These are phyloP conservation scores for Diaporthe velutina DNA, from an alignment of 2,329 filamentous ascomycete genomes.

Conservation along the genomic window DNA sequence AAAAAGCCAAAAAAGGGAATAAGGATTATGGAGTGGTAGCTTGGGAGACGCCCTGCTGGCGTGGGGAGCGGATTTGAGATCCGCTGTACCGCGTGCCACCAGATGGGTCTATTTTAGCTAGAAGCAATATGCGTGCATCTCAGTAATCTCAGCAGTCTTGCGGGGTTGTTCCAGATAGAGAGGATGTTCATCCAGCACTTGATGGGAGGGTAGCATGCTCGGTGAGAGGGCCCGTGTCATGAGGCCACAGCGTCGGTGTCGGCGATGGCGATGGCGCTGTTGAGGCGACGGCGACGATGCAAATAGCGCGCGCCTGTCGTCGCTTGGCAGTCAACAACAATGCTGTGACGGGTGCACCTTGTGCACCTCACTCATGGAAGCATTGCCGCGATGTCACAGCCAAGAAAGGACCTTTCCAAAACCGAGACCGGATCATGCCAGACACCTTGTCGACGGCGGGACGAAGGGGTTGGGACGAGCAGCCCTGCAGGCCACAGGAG, in stretches of 20 bases:
- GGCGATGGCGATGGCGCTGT: constrained; percentile 1
- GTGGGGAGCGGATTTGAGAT: not conserved
- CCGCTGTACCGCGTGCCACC: not conserved
- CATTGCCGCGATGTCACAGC: constrained; percentile 6
- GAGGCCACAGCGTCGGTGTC: not conserved
- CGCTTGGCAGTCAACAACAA: not conserved
- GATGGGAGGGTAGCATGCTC: not conserved
- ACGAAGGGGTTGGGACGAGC: constrained; percentile 3
- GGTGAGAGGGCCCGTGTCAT: constrained; percentile 14
- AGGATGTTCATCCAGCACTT: not conserved
- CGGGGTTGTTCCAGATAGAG: constrained; percentile 19
- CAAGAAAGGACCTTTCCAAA: constrained; percentile 2
- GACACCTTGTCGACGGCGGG: not conserved
- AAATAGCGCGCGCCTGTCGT: not conserved
- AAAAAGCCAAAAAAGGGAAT: not conserved
- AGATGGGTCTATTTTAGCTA: constrained; percentile 3
- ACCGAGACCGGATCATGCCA: not conserved
- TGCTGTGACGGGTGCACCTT: constrained; percentile 6
- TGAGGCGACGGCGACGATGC: not conserved
- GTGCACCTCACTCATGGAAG: not conserved
- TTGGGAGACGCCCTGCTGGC: not conserved
- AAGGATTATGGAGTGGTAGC: not conserved
- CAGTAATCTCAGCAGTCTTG: constrained; percentile 4
- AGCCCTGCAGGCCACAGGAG: not conserved
- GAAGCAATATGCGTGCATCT: constrained; percentile 15